Evolutionary conservation across 2,329 filamentous ascomycete genomes (phyloP).

Genomic region (Blastomyces emzantsi): DNA sequence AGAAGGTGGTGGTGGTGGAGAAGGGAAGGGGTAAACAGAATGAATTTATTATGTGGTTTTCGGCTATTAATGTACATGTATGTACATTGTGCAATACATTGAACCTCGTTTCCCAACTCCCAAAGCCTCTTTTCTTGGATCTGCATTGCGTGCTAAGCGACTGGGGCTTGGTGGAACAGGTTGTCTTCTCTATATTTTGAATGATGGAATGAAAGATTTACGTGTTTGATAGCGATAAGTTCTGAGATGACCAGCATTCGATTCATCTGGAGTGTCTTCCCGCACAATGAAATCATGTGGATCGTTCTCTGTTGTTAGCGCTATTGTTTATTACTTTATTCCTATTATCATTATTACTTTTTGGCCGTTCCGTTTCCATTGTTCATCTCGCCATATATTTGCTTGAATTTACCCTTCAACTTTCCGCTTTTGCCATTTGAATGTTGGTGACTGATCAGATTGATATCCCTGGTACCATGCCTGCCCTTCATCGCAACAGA

Average conservation of each 20-base stretch:
- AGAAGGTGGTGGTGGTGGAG: not conserved
- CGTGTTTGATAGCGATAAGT: not conserved
- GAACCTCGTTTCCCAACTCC: not conserved
- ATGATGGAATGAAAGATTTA: not conserved
- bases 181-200: not conserved
- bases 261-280: not conserved
- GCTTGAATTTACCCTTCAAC: not conserved
- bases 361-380: not conserved
- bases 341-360: not conserved
- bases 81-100: not conserved
- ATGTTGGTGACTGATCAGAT: not conserved
- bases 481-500: too few species aligned
- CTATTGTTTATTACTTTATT: not conserved
- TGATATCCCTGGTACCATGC: not conserved
- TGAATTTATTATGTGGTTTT: not conserved
- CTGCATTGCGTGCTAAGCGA: not conserved
- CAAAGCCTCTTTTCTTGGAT: not conserved
- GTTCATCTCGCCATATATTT: not conserved
- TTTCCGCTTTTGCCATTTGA: not conserved
- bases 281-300: not conserved
- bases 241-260: not conserved
- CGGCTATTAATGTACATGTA: not conserved
- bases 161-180: not conserved
- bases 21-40: not conserved
- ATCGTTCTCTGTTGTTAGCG: not conserved